Percentiles rank a stretch among this genome's conserved stretches.
phyloP scores from a whole-genome alignment of 768 basidiomycete genomes.

The Serendipita sp. region DNA sequence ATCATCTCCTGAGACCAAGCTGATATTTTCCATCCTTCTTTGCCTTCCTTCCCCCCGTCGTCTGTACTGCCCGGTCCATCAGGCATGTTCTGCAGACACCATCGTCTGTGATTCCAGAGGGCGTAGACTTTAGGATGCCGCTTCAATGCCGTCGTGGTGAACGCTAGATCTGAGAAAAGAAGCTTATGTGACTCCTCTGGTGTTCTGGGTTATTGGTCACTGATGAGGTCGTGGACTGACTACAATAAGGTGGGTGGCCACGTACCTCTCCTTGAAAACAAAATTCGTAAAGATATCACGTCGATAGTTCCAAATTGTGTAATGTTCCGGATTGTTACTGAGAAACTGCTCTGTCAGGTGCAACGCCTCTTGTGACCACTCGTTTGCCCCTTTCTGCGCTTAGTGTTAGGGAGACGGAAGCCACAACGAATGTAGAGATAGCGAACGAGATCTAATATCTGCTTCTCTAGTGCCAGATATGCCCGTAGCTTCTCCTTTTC shows the following conservation, averaged over 20 bases:
- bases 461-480: slow-evolving; percentile 49
- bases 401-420: background rate
- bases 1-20: slow-evolving; percentile 78
- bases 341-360: slow-evolving; percentile 63
- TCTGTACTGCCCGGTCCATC: slow-evolving; percentile 36
- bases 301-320: slow-evolving; percentile 93
- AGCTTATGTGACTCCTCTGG: slow-evolving; percentile 44
- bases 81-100: slow-evolving; percentile 85
- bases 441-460: slow-evolving; percentile 31
- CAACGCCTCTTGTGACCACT: slow-evolving; percentile 62
- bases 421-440: background rate
- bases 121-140: slow-evolving; percentile 90
- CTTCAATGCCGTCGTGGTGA: slow-evolving; percentile 71
- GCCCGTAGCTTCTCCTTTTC: slow-evolving; percentile 64
- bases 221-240: background rate
- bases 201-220: slow-evolving; percentile 27
- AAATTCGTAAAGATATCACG: slow-evolving; percentile 60
- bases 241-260: background rate
- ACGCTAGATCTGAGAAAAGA: slow-evolving; percentile 55
- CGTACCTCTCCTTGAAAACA: slow-evolving; percentile 52
- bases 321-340: slow-evolving; percentile 84
- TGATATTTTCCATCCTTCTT: slow-evolving; percentile 53
- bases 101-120: slow-evolving; percentile 96
- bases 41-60: slow-evolving; percentile 26
- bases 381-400: slow-evolving; percentile 49